Evolutionary conservation across 257 asterid species (phyloP).

Genomic region (Rhazya stricta): DNA sequence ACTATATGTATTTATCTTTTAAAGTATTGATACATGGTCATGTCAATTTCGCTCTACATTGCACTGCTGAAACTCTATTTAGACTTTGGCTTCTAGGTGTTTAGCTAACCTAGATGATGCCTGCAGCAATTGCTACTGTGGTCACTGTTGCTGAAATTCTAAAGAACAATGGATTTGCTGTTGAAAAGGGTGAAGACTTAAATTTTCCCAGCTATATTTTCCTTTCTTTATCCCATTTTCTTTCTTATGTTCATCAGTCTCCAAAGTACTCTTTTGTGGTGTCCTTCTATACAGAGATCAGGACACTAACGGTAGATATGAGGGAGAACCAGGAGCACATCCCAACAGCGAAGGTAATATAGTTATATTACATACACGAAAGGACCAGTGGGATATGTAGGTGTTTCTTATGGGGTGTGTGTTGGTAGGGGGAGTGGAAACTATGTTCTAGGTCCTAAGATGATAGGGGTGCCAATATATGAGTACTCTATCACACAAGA

Average conservation of each 20-base stretch:
- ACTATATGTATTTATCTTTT: not conserved
- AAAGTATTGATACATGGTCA: no score
- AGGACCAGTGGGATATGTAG: not conserved
- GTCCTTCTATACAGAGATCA: slow-evolving; percentile 41
- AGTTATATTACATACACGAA: not conserved
- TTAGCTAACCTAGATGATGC: slow-evolving; percentile 16
- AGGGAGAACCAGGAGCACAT: slow-evolving; percentile 59
- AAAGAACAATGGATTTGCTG: slow-evolving; percentile 68
- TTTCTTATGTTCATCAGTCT: not conserved
- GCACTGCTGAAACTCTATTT: not conserved
- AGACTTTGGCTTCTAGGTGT: not conserved
- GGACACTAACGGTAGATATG: slow-evolving; percentile 66
- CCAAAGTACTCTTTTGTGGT: not conserved
- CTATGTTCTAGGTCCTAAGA: not conserved
- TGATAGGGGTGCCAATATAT: not conserved
- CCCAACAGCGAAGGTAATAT: slow-evolving; percentile 64
- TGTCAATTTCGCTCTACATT: no score
- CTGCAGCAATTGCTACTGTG: slow-evolving; percentile 64
- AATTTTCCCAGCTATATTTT: not conserved
- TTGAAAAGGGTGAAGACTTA: slow-evolving; percentile 54
- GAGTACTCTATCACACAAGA: not conserved
- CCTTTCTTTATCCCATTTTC: not conserved
- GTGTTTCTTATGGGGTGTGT: not conserved
- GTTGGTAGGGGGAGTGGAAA: not conserved
- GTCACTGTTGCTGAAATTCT: slow-evolving; percentile 69